phyloP scores from a whole-genome alignment of 176 grass and related monocot species.

The Aechmea fasciata region DNA sequence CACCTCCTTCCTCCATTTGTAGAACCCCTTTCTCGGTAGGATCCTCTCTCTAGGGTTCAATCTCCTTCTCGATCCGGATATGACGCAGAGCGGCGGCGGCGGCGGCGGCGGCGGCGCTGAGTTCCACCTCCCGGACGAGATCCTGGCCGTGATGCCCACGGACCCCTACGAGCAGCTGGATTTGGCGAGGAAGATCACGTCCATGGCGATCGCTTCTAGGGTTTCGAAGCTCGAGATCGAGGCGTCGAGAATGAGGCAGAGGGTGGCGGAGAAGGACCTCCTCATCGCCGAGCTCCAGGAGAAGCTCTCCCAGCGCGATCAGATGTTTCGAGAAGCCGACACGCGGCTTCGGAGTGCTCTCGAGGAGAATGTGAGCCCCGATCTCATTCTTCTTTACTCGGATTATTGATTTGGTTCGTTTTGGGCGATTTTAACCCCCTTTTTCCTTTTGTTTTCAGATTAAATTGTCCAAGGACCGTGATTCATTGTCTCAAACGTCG shows the following conservation, averaged over 20 bases:
- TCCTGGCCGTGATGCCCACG: slow-evolving; percentile 67
- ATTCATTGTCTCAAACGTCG: slow-evolving; percentile 57
- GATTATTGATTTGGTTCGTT: background rate
- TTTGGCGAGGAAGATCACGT: slow-evolving; percentile 82
- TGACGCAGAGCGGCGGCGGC: slow-evolving; percentile 11
- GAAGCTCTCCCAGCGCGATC: slow-evolving; percentile 51
- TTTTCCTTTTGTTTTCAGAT: slow-evolving; percentile 32
- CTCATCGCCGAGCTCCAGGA: slow-evolving; percentile 63
- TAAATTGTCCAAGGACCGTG: slow-evolving; percentile 69
- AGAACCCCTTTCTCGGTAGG: background rate
- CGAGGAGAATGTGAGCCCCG: slow-evolving; percentile 72
- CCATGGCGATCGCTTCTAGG: slow-evolving; percentile 67
- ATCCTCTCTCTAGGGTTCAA: background rate
- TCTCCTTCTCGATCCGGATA: background rate
- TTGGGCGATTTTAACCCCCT: background rate
- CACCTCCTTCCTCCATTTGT: background rate
- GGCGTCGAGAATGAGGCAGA: slow-evolving; percentile 45
- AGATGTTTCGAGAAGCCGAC: slow-evolving; percentile 58
- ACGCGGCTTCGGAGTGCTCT: slow-evolving; percentile 47
- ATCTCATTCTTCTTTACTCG: background rate
- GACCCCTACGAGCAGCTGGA: slow-evolving; percentile 86
- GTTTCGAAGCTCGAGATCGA: slow-evolving; percentile 67
- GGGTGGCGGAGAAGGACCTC: slow-evolving; percentile 42
- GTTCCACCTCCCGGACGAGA: slow-evolving; percentile 40
- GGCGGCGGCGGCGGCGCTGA: slow-evolving; percentile 4